phyloP scores from a whole-genome alignment of 139 green algal species.

The Limnomonas spitsbergensis region DNA sequence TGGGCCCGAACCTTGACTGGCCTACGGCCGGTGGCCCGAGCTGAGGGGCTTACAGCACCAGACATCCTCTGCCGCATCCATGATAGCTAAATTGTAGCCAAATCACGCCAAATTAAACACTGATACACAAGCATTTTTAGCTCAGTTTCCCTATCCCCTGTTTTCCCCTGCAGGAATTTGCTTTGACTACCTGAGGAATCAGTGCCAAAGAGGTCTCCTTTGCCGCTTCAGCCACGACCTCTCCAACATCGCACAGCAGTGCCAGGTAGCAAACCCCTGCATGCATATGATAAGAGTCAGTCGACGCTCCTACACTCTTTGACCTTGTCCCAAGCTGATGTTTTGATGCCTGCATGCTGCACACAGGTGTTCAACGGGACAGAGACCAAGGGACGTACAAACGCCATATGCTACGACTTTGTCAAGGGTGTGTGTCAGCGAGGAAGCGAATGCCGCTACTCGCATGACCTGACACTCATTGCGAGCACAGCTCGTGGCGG shows the following conservation, averaged over 20 bases:
- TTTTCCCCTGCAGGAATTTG: constrained; percentile 58
- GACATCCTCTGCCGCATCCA: too few species aligned
- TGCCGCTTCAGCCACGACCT: constrained; percentile 87
- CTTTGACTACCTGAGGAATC: constrained; percentile 82
- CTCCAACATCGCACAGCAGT: constrained; percentile 68
- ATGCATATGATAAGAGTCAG: neutral
- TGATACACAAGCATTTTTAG: too few species aligned
- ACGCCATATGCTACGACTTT: constrained; percentile 87
- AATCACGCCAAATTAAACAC: too few species aligned
- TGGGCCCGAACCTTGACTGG: too few species aligned
- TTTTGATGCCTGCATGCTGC: too few species aligned
- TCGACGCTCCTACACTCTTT: too few species aligned
- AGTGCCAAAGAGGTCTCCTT: constrained; percentile 74
- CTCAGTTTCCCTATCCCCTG: too few species aligned
- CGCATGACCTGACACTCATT: constrained; percentile 71
- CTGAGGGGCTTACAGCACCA: too few species aligned
- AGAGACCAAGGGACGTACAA: constrained; percentile 30
- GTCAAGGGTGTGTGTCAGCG: constrained; percentile 74
- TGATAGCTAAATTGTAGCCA: too few species aligned
- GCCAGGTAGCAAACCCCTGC: constrained; percentile 34
- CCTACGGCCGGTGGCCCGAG: too few species aligned
- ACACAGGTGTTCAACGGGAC: constrained; percentile 4
- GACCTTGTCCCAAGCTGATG: too few species aligned
- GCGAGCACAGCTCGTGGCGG: constrained; percentile 44
- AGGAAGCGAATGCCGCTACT: constrained; percentile 73